phyloP scores from a whole-genome alignment of 1,284 basidiomycete species.

The Cryptococcus hybrid region DNA sequence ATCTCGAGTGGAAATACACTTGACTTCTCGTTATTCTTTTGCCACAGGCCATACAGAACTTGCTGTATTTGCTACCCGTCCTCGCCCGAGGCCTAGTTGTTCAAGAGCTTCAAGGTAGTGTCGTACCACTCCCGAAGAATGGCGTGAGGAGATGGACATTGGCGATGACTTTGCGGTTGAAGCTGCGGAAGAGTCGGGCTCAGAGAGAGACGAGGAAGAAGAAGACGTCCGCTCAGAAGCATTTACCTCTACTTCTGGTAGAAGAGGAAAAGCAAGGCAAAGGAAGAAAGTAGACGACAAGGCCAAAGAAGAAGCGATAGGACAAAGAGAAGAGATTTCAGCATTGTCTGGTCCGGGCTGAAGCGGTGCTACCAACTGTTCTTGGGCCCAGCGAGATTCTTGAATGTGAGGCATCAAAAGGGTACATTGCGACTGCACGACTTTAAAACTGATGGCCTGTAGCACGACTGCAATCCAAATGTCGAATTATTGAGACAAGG shows the following conservation, averaged over 20 bases:
- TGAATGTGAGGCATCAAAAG: slow-evolving; percentile 39
- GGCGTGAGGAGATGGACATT: slow-evolving; percentile 41
- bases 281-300: slow-evolving; percentile 15
- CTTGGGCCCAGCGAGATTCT: slow-evolving; percentile 48
- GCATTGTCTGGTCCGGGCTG: slow-evolving; percentile 43
- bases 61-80: slow-evolving; percentile 42
- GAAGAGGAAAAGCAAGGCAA: slow-evolving; percentile 12
- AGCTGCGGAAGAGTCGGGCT: slow-evolving; percentile 27
- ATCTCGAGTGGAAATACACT: slow-evolving; percentile 45
- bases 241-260: slow-evolving; percentile 7
- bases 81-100: slow-evolving; percentile 31
- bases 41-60: slow-evolving; percentile 45
- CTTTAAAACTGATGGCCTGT: neutral
- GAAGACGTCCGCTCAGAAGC: slow-evolving; percentile 12
- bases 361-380: slow-evolving; percentile 45
- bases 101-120: slow-evolving; percentile 40
- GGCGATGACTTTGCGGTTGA: slow-evolving; percentile 34
- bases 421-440: neutral
- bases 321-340: slow-evolving; percentile 45
- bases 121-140: slow-evolving; percentile 39
- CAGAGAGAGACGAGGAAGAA: slow-evolving; percentile 19
- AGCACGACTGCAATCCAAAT: slow-evolving; percentile 50
- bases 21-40: slow-evolving; percentile 40
- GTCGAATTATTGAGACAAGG: slow-evolving; percentile 42
- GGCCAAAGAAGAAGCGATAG: slow-evolving; percentile 32